Conservation (phyloP, 805 yeast species). For the Hanseniaspora occidentalis region DNA sequence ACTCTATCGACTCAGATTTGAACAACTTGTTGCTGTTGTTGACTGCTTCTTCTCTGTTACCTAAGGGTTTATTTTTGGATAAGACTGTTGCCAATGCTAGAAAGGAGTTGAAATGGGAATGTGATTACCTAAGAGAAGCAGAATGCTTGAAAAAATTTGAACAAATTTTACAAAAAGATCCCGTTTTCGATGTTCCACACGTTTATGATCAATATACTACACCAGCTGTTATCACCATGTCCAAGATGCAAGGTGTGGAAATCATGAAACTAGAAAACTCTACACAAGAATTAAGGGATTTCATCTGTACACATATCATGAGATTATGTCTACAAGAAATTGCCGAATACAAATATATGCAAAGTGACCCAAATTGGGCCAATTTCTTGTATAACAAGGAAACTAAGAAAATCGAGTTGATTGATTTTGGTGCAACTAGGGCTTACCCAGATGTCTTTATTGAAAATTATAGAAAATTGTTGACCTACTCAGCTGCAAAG, state of each 20-base stretch:
- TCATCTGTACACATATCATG: conserved; percentile 81
- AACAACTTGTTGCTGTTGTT: conserved; percentile 71
- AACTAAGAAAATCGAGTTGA: conserved; percentile 65
- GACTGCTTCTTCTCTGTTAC: conserved; percentile 77
- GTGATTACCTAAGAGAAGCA: conserved; percentile 90
- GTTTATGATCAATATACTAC: conserved; percentile 72
- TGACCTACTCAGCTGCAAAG: conserved; percentile 60
- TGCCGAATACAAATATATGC: conserved; percentile 81
- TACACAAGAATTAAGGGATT: conserved; percentile 53
- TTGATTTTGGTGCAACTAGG: conserved; percentile 94
- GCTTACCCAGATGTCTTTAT: conserved; percentile 61
- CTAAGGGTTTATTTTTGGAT: conserved; percentile 85
- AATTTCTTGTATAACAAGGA: conserved; percentile 72
- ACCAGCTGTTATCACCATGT: conserved; percentile 80
- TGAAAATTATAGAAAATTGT: conserved; percentile 50
- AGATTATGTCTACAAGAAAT: conserved; percentile 76
- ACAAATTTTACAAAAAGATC: conserved; percentile 44
- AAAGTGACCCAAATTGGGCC: conserved; percentile 99
- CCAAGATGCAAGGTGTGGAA: conserved; percentile 70
- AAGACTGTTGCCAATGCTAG: conserved; percentile 89
- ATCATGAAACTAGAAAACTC: conserved; percentile 55
- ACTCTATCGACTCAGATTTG: conserved; percentile 87
- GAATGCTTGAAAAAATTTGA: conserved; percentile 56
- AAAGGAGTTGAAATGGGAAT: conserved; percentile 91
- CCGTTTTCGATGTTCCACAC: conserved; percentile 65